Evolutionary conservation across 1,139 yeast genomes (phyloP), one percentile per base, ranked within the genome.

Genomic region (Yamadazyma membranifaciens): DNA sequence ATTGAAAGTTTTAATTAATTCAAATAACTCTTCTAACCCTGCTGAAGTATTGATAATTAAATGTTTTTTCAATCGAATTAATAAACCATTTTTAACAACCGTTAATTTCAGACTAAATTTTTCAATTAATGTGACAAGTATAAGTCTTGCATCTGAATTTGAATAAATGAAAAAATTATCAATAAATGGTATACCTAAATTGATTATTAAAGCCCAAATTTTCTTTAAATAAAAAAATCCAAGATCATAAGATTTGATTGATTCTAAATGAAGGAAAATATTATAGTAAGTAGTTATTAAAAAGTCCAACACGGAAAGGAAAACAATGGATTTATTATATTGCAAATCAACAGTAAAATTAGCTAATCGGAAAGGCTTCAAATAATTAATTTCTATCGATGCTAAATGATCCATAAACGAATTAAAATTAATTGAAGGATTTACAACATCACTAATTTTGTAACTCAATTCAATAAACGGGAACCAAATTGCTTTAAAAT

Each of bases 371-470:
- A 33, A 33, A 7, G 17, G 6, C 22, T 45, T 46, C 25, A 49
- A 43, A 38, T 51, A 53, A 25, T 47, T 46, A n/a, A 33, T 32
- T 41, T 59, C 65, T 38, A 56, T 34, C 15, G 36, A 41, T 36
- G 48, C 50, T 30, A 59, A 35, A 12, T 47, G 46, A 2, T 46
- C 45, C 6, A 53, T 48, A 12, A 65, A 39, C 1, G 51, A 57
- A 4, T 44, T 41, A 43, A 63, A 44, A 27, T 51, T 52, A 10
- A 58, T 46, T 10, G 47, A 12, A 10, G 47, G 12, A 41, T 6
- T 50, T 56, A 34, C 47, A 51, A 26, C 55, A 39, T 55, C 52
- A 25, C 56, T 44, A 6, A 61, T 45, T 43, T 46, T 31, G 9
- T 39, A 33, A 27, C 62, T 46, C 9, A 61, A 43, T 9, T 51